phyloP scores from a whole-genome alignment of 306 rosid species.

The Vicia villosa region DNA sequence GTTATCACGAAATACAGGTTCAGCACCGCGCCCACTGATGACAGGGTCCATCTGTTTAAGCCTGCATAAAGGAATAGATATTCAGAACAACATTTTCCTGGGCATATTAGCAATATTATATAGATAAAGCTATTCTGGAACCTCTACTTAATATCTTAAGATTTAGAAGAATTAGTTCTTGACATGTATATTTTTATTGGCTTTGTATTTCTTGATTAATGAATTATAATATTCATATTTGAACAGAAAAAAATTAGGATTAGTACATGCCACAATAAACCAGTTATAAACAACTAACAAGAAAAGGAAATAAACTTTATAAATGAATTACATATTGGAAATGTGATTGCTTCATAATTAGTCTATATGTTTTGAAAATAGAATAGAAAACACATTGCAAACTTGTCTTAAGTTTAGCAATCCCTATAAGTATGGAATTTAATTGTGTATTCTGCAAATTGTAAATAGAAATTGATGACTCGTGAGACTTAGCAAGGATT shows the following conservation, averaged over 20 bases:
- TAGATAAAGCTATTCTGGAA: slow-evolving; percentile 9
- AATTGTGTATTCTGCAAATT: neutral
- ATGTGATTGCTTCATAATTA: neutral
- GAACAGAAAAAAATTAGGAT: neutral
- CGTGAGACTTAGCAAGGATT: neutral
- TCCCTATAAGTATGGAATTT: slow-evolving; percentile 1
- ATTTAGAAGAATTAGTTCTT: slow-evolving; percentile 24
- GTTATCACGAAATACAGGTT: slow-evolving; percentile 77
- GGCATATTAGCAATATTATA: neutral
- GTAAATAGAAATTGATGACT: neutral
- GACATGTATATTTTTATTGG: slow-evolving; percentile 4
- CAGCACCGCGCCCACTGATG: slow-evolving; percentile 70
- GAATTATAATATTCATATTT: neutral
- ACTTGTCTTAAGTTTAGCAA: slow-evolving; percentile 3
- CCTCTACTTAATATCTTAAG: slow-evolving; percentile 6
- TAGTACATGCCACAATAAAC: slow-evolving; percentile 14
- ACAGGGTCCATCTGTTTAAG: slow-evolving; percentile 79
- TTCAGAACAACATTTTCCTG: slow-evolving; percentile 4
- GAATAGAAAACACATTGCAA: neutral
- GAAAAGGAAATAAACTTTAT: slow-evolving; percentile 4
- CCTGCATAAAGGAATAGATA: slow-evolving; percentile 43
- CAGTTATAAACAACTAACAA: neutral
- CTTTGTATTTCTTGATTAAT: neutral
- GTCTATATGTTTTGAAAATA: neutral
- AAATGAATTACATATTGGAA: neutral